These are phyloP conservation scores for Saksenaea vasiformis DNA, from an alignment of 371 early-diverging fungal species.

Conservation along the genomic window DNA sequence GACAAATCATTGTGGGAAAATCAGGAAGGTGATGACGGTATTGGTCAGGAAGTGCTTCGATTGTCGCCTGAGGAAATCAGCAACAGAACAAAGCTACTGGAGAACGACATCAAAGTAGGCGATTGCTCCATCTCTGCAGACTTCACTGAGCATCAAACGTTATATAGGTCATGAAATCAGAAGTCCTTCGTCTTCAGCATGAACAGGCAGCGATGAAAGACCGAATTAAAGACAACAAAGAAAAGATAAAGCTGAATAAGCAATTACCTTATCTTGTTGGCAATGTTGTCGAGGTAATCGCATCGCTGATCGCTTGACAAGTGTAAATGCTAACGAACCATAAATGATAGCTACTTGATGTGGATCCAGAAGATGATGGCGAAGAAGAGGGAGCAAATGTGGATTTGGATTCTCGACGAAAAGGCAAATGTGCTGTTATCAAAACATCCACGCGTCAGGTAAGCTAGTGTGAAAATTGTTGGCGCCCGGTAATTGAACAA, in stretches of 20 bases:
- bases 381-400: conserved; percentile 95
- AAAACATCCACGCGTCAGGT: conserved; percentile 97
- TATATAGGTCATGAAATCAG: conserved; percentile 86
- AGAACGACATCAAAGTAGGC: conserved; percentile 91
- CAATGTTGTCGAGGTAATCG: conserved; percentile 95
- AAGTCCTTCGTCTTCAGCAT: conserved; percentile 83
- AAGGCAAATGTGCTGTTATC: conserved; percentile 98
- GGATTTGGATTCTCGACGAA: conserved; percentile 89
- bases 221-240: conserved; percentile 97
- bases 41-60: conserved; percentile 90
- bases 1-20: conserved; percentile 71
- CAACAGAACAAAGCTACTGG: conserved; percentile 90
- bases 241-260: conserved; percentile 99
- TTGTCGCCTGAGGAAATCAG: conserved; percentile 88
- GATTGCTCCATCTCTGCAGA: background rate
- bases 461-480: conserved; percentile 8
- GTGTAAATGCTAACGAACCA: conserved; percentile 1
- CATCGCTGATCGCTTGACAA: background rate
- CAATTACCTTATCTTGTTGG: conserved; percentile 99
- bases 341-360: conserved; percentile 80
- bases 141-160: background rate
- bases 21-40: conserved; percentile 66
- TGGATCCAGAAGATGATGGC: conserved; percentile 84
- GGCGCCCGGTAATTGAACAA: background rate
- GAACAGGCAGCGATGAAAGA: conserved; percentile 91